Conservation (phyloP, 805 yeast species). For the Ogataea chonburiensis region DNA sequence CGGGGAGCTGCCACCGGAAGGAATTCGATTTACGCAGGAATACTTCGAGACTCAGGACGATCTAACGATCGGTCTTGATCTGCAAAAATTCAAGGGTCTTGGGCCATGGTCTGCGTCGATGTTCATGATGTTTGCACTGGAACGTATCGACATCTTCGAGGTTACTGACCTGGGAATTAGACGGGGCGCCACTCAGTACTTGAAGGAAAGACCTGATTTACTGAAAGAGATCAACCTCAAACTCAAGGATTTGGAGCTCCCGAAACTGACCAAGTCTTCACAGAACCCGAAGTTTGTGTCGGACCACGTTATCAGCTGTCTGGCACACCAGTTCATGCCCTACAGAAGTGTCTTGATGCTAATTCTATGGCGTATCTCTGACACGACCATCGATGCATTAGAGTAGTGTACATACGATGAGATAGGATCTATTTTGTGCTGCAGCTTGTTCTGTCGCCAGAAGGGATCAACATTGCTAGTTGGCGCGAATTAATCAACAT, state of each 20-base stretch:
- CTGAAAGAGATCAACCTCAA: constrained; percentile 43
- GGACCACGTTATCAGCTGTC: constrained; percentile 53
- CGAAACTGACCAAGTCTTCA: constrained; percentile 6
- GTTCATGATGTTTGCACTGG: constrained; percentile 73
- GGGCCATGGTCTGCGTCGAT: constrained; percentile 89
- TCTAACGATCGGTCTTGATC: constrained; percentile 13
- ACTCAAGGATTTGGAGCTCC: constrained; percentile 22
- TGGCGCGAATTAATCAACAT: constrained; percentile 72
- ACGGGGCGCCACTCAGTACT: constrained; percentile 69
- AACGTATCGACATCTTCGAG: constrained; percentile 68
- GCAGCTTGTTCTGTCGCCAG: constrained; percentile 39
- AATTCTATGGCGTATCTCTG: constrained; percentile 68
- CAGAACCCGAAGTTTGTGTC: constrained; percentile 36
- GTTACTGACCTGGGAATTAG: constrained; percentile 82
- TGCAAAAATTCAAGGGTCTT: constrained; percentile 56
- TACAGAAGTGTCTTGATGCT: constrained; percentile 67
- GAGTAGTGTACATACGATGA: constrained; percentile 17
- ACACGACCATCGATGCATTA: constrained; percentile 52
- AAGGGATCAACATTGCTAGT: constrained; percentile 63
- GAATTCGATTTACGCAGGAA: constrained; percentile 15
- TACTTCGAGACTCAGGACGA: constrained; percentile 22
- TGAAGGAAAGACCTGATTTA: constrained; percentile 51
- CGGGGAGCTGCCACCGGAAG: constrained; percentile 17
- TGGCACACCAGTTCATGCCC: constrained; percentile 63
- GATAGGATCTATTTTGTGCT: constrained; percentile 3